Evolutionary conservation across 140 eudicot genomes (phyloP).

Genomic region (Ambrosia hybrid): DNA sequence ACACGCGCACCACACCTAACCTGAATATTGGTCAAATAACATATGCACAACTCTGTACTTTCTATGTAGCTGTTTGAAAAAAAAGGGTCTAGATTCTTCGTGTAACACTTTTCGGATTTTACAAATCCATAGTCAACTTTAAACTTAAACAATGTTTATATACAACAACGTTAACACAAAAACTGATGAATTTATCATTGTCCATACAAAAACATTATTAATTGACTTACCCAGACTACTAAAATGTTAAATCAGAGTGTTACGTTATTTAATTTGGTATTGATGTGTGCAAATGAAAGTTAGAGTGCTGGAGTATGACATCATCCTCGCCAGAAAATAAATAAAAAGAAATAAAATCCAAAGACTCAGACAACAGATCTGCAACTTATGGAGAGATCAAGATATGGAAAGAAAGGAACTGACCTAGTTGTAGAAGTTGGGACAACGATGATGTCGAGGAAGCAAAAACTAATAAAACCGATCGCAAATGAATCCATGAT

Average conservation of each 20-base stretch:
- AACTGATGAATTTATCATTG: neutral
- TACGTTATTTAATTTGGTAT: too few species aligned
- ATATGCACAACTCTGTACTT: too few species aligned
- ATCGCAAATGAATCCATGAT: conserved; percentile 76
- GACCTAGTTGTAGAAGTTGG: conserved; percentile 62
- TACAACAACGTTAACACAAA: neutral
- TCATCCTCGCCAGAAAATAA: neutral
- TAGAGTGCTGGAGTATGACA: neutral
- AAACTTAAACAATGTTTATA: neutral
- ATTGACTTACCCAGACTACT: neutral
- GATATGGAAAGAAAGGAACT: conserved; percentile 40
- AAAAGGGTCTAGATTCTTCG: neutral
- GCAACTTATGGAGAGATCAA: conserved; percentile 19
- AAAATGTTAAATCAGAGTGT: neutral
- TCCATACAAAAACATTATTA: neutral
- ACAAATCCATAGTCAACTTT: neutral
- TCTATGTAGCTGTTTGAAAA: too few species aligned
- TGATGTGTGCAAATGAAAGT: neutral
- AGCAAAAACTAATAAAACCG: conserved; percentile 65
- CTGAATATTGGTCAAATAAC: too few species aligned
- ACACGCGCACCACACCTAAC: too few species aligned
- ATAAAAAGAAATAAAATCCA: neutral
- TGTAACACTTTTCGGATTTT: neutral
- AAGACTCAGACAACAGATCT: conserved; percentile 12
- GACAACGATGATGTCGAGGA: conserved; percentile 59